These are phyloP conservation scores for Macrocybe gigantea DNA, from an alignment of 768 basidiomycete species.

Conservation along the genomic window DNA sequence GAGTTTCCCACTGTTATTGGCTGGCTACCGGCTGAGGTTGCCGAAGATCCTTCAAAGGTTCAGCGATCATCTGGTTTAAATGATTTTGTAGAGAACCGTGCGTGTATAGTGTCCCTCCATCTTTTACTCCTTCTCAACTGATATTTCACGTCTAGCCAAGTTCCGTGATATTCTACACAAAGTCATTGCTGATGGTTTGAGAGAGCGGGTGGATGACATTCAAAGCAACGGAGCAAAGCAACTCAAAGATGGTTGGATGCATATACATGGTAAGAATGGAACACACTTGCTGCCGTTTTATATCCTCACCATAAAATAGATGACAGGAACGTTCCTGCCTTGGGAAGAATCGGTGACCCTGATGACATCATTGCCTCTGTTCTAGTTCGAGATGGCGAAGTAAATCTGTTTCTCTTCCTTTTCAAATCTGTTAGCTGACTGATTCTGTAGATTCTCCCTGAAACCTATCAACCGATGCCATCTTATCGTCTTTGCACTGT, in stretches of 20 bases:
- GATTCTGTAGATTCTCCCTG: conserved; percentile 45
- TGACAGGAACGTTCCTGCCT: conserved; percentile 64
- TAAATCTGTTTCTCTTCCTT: conserved; percentile 17
- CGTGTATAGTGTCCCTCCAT: conserved; percentile 15
- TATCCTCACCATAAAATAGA: conserved; percentile 35
- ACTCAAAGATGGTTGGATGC: conserved; percentile 79
- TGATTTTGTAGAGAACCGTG: conserved; percentile 72
- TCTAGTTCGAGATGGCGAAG: conserved; percentile 64
- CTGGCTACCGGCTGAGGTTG: conserved; percentile 54
- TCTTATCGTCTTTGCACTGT: conserved; percentile 75
- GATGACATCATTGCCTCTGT: conserved; percentile 82
- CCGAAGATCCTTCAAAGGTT: conserved; percentile 6
- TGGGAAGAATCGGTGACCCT: conserved; percentile 73
- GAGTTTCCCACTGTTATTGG: conserved; percentile 56
- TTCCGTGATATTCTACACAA: conserved; percentile 60
- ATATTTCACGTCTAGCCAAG: conserved; percentile 30
- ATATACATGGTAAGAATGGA: conserved; percentile 50
- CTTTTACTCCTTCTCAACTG: background rate
- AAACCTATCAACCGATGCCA: conserved; percentile 82
- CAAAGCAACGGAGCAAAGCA: conserved; percentile 62
- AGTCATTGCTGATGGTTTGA: conserved; percentile 47
- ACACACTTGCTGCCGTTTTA: background rate
- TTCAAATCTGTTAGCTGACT: background rate
- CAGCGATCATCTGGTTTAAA: conserved; percentile 46
- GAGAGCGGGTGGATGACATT: conserved; percentile 57